Evolutionary conservation across 345 rosid genomes (phyloP).

Genomic region (Gossypium herbaceum): DNA sequence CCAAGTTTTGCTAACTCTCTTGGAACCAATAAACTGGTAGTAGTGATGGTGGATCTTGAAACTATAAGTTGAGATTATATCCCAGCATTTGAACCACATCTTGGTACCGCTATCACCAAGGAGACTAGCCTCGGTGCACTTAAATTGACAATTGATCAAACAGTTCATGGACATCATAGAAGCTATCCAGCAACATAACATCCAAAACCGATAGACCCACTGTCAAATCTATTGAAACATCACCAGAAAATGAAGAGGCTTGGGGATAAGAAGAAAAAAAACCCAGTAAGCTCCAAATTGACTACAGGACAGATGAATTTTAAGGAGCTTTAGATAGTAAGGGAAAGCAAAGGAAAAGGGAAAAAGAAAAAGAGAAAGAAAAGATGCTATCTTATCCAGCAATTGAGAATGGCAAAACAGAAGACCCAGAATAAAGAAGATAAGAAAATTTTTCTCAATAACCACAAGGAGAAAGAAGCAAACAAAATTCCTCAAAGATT

Average conservation of each 20-base stretch:
- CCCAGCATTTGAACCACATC: constrained; percentile 55
- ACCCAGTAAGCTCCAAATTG: constrained; percentile 24
- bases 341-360: not conserved
- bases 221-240: not conserved
- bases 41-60: constrained; percentile 55
- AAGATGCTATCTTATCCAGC: constrained; percentile 45
- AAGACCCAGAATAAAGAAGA: constrained; percentile 27
- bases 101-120: constrained; percentile 52
- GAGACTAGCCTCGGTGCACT: constrained; percentile 43
- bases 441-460: constrained; percentile 20
- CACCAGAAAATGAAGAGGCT: constrained; percentile 26
- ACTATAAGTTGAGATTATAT: constrained; percentile 40
- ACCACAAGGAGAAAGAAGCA: constrained; percentile 25
- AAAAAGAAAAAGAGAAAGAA: not conserved
- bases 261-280: constrained; percentile 11
- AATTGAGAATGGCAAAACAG: constrained; percentile 20
- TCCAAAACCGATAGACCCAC: constrained; percentile 44
- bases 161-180: constrained; percentile 53
- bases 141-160: constrained; percentile 51
- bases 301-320: constrained; percentile 22
- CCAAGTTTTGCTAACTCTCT: constrained; percentile 48
- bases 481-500: constrained; percentile 32
- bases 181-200: constrained; percentile 73
- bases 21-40: constrained; percentile 54
- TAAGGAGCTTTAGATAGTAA: constrained; percentile 1